Conservation (phyloP, 148 eudicot genomes). For the Dianthus caryophyllus region DNA sequence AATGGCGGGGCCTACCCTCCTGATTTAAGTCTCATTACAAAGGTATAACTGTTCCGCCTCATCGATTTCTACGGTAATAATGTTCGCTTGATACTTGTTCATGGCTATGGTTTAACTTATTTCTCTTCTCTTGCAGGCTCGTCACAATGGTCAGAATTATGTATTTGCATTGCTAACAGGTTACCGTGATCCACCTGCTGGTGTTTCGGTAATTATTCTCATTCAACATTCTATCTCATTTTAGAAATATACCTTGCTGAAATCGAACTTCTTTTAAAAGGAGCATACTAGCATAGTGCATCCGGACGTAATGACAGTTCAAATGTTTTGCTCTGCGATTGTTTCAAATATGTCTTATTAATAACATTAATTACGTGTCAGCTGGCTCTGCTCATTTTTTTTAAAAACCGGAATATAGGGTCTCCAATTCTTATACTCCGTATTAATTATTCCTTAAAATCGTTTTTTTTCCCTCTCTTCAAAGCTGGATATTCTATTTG, state of each 20-base stretch:
- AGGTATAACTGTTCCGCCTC: constrained; percentile 37
- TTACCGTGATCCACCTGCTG: constrained; percentile 91
- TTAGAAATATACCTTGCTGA: neutral
- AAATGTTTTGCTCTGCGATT: neutral
- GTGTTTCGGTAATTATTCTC: constrained; percentile 46
- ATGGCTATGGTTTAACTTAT: neutral
- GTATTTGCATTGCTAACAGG: constrained; percentile 77
- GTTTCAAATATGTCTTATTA: neutral
- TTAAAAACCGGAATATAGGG: too few species aligned
- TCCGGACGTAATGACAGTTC: neutral
- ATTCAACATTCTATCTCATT: neutral
- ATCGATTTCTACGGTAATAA: neutral
- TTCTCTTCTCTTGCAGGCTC: constrained; percentile 47
- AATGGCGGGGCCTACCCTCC: constrained; percentile 99
- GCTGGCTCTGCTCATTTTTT: neutral
- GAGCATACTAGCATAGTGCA: neutral
- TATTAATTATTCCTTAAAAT: too few species aligned
- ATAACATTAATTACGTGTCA: too few species aligned
- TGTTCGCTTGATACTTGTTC: constrained; percentile 2
- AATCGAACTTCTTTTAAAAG: neutral
- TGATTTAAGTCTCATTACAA: constrained; percentile 88
- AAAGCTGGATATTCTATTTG: neutral
- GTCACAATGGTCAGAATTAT: constrained; percentile 85
- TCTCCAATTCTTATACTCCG: too few species aligned
- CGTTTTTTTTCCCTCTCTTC: too few species aligned